Conservation (phyloP, 371 early-diverging fungal species). For the Nematocida parisii region DNA sequence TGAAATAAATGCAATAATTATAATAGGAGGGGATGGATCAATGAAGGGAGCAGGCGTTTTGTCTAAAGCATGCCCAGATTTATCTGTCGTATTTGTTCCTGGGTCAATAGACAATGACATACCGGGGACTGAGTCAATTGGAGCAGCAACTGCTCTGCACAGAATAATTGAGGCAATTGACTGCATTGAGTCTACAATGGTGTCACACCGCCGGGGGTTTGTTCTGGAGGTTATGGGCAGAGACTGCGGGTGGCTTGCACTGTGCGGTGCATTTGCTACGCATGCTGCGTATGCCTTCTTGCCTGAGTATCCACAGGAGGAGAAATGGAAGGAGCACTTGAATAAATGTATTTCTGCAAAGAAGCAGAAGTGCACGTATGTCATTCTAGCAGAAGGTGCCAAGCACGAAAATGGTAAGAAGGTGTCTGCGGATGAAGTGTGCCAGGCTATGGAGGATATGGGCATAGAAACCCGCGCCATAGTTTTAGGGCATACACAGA, state of each 20-base stretch:
- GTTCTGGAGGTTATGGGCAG: conserved; percentile 99
- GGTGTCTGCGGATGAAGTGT: conserved; percentile 80
- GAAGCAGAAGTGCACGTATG: conserved; percentile 73
- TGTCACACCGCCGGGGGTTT: conserved; percentile 92
- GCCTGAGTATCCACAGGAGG: conserved; percentile 82
- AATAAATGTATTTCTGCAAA: conserved; percentile 48
- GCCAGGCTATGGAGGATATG: conserved; percentile 76
- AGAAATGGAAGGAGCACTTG: conserved; percentile 69
- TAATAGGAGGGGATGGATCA: conserved; percentile 96
- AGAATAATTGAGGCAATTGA: conserved; percentile 93
- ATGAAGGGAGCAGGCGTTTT: conserved; percentile 80
- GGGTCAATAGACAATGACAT: conserved; percentile 82
- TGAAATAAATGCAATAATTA: conserved; percentile 87
- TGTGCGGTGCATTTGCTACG: conserved; percentile 85
- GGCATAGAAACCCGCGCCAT: conserved; percentile 88
- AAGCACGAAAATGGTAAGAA: conserved; percentile 81
- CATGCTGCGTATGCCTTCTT: conserved; percentile 94
- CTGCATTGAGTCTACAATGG: conserved; percentile 84
- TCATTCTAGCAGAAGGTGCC: conserved; percentile 94
- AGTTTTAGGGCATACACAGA: conserved; percentile 91
- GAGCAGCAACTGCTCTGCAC: conserved; percentile 86
- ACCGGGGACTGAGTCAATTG: conserved; percentile 82
- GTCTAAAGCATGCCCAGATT: conserved; percentile 60
- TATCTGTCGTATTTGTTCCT: conserved; percentile 83
- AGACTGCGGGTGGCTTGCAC: conserved; percentile 97